phyloP scores from a whole-genome alignment of 768 basidiomycete genomes.

The Coprinellus micaceus region DNA sequence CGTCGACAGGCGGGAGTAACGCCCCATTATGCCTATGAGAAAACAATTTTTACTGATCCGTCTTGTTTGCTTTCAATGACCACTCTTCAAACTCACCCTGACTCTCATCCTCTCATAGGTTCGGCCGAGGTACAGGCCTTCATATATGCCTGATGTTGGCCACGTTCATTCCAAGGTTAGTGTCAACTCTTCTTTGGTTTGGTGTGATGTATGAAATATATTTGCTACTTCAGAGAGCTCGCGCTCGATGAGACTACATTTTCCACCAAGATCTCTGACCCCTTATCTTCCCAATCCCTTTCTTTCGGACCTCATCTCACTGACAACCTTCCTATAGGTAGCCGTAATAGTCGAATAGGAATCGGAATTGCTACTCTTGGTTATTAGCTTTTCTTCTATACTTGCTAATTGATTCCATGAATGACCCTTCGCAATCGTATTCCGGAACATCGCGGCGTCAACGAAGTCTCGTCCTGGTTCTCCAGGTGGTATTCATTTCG shows the following conservation, averaged over 20 bases:
- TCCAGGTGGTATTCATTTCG: too few relatives aligned
- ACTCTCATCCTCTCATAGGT: background rate
- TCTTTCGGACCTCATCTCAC: background rate
- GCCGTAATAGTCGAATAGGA: too few relatives aligned
- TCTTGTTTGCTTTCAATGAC: background rate
- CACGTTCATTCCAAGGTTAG: background rate
- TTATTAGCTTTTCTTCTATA: background rate
- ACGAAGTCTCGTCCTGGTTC: too few relatives aligned
- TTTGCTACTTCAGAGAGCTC: conserved; percentile 87
- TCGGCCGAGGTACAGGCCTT: too few relatives aligned
- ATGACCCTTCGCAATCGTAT: too few relatives aligned
- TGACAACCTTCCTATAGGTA: too few relatives aligned
- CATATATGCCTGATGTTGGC: too few relatives aligned
- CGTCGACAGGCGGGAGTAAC: conserved; percentile 8
- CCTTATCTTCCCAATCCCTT: conserved; percentile 8
- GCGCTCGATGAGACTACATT: conserved; percentile 62
- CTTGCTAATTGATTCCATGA: too few relatives aligned
- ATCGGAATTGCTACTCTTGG: too few relatives aligned
- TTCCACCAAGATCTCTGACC: conserved; percentile 80
- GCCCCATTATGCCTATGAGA: conserved; percentile 5
- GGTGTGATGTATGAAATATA: conserved; percentile 49
- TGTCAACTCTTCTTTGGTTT: conserved; percentile 4
- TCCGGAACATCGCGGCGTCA: too few relatives aligned
- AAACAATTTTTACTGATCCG: background rate
- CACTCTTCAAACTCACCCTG: background rate